Conservation (phyloP, 176 grass and related monocot species). For the Areca catechu region DNA sequence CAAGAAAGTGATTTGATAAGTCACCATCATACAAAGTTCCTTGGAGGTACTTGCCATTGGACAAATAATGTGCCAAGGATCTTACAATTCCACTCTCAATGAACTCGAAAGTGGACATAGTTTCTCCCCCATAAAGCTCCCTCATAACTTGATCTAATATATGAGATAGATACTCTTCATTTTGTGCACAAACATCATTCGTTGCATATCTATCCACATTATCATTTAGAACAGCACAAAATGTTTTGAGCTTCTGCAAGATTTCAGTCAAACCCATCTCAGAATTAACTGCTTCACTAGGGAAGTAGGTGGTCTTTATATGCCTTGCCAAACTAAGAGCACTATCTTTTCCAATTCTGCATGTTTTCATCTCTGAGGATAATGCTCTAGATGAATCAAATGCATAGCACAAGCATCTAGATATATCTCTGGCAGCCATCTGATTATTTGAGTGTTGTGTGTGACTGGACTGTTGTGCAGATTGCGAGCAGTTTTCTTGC, state of each 20-base stretch:
- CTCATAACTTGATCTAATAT: conserved; percentile 86
- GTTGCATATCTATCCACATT: conserved; percentile 41
- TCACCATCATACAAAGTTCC: conserved; percentile 18
- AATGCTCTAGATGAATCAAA: conserved; percentile 48
- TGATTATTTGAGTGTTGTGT: conserved; percentile 36
- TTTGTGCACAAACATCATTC: conserved; percentile 25
- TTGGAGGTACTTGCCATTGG: conserved; percentile 66
- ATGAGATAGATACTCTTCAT: conserved; percentile 62
- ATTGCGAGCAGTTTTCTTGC: conserved; percentile 49
- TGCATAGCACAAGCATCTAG: conserved; percentile 82
- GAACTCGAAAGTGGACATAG: conserved; percentile 98
- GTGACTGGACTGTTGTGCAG: conserved; percentile 27
- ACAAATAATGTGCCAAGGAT: conserved; percentile 82
- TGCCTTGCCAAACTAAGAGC: conserved; percentile 56
- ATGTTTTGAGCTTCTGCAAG: conserved; percentile 75
- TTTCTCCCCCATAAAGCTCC: conserved; percentile 74
- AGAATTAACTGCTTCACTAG: conserved; percentile 46
- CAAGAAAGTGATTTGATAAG: conserved; percentile 26
- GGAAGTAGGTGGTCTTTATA: conserved; percentile 69
- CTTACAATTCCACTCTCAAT: conserved; percentile 85
- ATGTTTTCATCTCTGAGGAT: conserved; percentile 42
- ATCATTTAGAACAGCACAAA: conserved; percentile 71
- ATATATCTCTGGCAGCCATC: conserved; percentile 34
- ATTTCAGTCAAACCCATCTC: conserved; percentile 67
- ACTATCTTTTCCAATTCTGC: conserved; percentile 44